Evolutionary conservation across 768 basidiomycete species (phyloP).

Genomic region (Dentipellis sp.): DNA sequence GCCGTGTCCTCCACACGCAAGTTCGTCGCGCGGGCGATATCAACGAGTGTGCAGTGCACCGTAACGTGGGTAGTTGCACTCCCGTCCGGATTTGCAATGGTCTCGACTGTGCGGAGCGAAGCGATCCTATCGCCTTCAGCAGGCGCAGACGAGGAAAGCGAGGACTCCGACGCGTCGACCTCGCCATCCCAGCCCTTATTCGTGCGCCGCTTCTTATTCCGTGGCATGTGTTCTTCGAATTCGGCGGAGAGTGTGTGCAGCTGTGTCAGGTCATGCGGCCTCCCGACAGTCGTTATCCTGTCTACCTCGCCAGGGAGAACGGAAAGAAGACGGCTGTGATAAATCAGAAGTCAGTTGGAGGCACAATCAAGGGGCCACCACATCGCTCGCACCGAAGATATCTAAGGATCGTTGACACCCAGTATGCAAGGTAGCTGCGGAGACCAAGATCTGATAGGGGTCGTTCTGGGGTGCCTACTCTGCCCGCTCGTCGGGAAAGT

Average conservation of each 20-base stretch:
- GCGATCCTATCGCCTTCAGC: constrained; percentile 29
- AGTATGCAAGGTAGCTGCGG: constrained; percentile 82
- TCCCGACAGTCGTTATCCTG: constrained; percentile 34
- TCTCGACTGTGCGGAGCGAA: constrained; percentile 48
- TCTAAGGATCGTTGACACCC: constrained; percentile 77
- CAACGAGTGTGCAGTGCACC: constrained; percentile 61
- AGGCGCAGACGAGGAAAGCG: constrained; percentile 3
- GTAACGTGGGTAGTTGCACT: constrained; percentile 62
- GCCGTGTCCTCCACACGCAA: constrained; percentile 80
- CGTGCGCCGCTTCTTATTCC: constrained; percentile 4
- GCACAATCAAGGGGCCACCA: background rate
- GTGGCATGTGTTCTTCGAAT: background rate
- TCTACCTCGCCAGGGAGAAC: constrained; percentile 46
- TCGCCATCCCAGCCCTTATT: constrained; percentile 76
- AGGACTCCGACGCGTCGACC: constrained; percentile 27
- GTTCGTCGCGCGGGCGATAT: constrained; percentile 73
- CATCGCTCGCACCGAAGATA: constrained; percentile 56
- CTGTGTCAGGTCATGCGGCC: constrained; percentile 21
- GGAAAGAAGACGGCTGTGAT: constrained; percentile 43
- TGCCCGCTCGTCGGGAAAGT: constrained; percentile 69
- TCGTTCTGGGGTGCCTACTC: constrained; percentile 87
- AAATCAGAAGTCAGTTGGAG: background rate
- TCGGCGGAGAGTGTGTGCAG: constrained; percentile 5
- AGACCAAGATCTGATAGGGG: constrained; percentile 91
- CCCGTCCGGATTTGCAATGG: constrained; percentile 51